phyloP scores from a whole-genome alignment of 2,329 filamentous ascomycete species.

The Leptographium procerum region DNA sequence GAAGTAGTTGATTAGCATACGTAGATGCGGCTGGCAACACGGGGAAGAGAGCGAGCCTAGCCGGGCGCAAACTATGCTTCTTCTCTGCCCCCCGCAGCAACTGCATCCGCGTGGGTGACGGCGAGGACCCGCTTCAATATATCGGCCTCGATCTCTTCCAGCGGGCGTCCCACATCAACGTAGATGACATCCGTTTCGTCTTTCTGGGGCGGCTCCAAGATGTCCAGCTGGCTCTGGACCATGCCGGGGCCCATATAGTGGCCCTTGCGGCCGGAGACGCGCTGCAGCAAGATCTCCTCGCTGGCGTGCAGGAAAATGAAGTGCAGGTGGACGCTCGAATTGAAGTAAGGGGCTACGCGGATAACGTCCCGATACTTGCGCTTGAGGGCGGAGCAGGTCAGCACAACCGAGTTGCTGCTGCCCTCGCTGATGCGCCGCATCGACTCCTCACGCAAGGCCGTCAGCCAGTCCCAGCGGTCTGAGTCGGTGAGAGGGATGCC shows the following conservation, averaged over 20 bases:
- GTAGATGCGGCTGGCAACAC: background rate
- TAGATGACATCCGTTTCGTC: slow-evolving; percentile 63
- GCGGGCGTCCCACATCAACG: slow-evolving; percentile 52
- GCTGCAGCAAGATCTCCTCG: slow-evolving; percentile 61
- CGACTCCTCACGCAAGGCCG: slow-evolving; percentile 59
- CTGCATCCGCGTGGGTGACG: too few relatives aligned
- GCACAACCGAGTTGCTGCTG: slow-evolving; percentile 65
- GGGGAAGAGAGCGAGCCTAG: background rate
- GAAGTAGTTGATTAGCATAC: background rate
- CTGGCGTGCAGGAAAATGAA: slow-evolving; percentile 83
- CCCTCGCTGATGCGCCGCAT: slow-evolving; percentile 43
- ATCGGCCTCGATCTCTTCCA: slow-evolving; percentile 48
- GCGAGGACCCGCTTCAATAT: slow-evolving; percentile 41
- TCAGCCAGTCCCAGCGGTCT: slow-evolving; percentile 97
- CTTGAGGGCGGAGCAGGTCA: slow-evolving; percentile 94
- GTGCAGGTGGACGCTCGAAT: slow-evolving; percentile 65
- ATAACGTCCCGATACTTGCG: slow-evolving; percentile 94
- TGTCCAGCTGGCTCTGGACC: slow-evolving; percentile 85
- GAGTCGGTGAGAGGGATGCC: slow-evolving; percentile 79
- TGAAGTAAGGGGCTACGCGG: slow-evolving; percentile 66
- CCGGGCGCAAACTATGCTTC: background rate
- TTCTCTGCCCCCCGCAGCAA: background rate
- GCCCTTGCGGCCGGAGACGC: slow-evolving; percentile 62
- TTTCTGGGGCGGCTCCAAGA: slow-evolving; percentile 66
- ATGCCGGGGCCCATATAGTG: slow-evolving; percentile 96